Percentiles rank a stretch among this genome's conserved stretches.
These are phyloP conservation scores for Epicoccum sorghinum DNA, from an alignment of 2,329 filamentous ascomycete genomes.

Conservation along the genomic window DNA sequence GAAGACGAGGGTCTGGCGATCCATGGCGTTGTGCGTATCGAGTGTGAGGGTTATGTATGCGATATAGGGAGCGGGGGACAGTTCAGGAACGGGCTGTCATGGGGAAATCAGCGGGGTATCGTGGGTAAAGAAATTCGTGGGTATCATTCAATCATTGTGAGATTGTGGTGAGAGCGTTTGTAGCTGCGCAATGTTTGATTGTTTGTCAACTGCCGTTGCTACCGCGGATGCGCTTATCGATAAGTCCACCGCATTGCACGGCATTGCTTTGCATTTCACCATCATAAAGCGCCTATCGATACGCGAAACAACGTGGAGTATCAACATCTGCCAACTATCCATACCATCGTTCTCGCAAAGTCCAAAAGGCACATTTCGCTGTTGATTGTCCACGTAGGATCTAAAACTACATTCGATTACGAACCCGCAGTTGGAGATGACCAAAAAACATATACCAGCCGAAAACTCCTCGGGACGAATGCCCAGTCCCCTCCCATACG, in stretches of 20 bases:
- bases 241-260: too few relatives aligned
- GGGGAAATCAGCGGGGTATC: not conserved
- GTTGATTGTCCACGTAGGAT: not conserved
- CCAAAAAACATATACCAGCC: not conserved
- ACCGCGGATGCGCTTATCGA: conserved; percentile 9
- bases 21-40: conserved; percentile 32
- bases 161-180: not conserved
- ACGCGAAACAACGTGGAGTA: conserved; percentile 13
- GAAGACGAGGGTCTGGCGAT: conserved; percentile 48
- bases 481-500: conserved; percentile 1
- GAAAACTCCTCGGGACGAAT: not conserved
- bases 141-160: not conserved
- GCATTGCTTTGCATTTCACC: too few relatives aligned
- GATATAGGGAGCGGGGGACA: not conserved
- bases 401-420: conserved; percentile 11
- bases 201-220: conserved; percentile 15
- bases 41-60: conserved; percentile 20
- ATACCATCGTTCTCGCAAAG: too few relatives aligned
- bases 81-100: not conserved
- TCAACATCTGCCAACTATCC: too few relatives aligned
- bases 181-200: not conserved
- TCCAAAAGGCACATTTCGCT: too few relatives aligned
- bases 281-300: conserved; percentile 7
- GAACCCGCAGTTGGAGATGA: not conserved
- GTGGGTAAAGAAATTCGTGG: not conserved